A percentile compares a stretch with the other conserved stretches of the same genome.
These are phyloP conservation scores for Geranomyces michiganensis DNA, from an alignment of 192 early-diverging fungal species.

Conservation along the genomic window DNA sequence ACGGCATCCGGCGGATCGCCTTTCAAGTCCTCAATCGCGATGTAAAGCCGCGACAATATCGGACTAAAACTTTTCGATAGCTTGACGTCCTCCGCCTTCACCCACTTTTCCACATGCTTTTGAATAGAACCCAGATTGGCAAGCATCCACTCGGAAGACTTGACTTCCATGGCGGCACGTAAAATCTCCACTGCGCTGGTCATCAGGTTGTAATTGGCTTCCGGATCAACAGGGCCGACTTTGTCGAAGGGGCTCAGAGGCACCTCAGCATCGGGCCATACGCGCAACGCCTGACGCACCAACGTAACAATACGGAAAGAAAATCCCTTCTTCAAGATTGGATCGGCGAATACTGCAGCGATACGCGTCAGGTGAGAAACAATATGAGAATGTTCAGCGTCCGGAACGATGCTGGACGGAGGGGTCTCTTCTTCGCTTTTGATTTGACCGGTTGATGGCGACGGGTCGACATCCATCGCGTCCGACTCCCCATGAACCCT, in stretches of 20 bases:
- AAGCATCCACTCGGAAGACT: slow-evolving; percentile 66
- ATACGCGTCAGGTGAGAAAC: slow-evolving; percentile 52
- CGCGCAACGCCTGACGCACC: slow-evolving; percentile 63
- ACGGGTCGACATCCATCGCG: not conserved
- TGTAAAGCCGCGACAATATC: slow-evolving; percentile 74
- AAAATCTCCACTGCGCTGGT: slow-evolving; percentile 75
- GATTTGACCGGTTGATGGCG: not conserved
- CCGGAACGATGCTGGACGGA: slow-evolving; percentile 15
- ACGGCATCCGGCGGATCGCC: slow-evolving; percentile 29
- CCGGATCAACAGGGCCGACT: slow-evolving; percentile 60
- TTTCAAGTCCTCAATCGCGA: slow-evolving; percentile 33
- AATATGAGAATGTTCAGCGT: slow-evolving; percentile 2
- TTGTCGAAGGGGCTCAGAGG: slow-evolving; percentile 71
- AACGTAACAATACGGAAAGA: slow-evolving; percentile 68
- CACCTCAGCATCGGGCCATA: slow-evolving; percentile 77
- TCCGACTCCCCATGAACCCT: not conserved
- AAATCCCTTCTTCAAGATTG: slow-evolving; percentile 49
- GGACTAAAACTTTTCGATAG: slow-evolving; percentile 73
- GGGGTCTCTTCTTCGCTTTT: not conserved
- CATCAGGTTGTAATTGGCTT: slow-evolving; percentile 56
- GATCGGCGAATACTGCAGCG: slow-evolving; percentile 61
- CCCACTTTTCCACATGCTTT: slow-evolving; percentile 66
- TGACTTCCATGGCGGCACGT: slow-evolving; percentile 60
- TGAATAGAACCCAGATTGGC: slow-evolving; percentile 66
- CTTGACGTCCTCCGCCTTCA: slow-evolving; percentile 74